These are phyloP conservation scores for Talaromyces adpressus DNA, from an alignment of 495 filamentous ascomycete species.

Conservation along the genomic window DNA sequence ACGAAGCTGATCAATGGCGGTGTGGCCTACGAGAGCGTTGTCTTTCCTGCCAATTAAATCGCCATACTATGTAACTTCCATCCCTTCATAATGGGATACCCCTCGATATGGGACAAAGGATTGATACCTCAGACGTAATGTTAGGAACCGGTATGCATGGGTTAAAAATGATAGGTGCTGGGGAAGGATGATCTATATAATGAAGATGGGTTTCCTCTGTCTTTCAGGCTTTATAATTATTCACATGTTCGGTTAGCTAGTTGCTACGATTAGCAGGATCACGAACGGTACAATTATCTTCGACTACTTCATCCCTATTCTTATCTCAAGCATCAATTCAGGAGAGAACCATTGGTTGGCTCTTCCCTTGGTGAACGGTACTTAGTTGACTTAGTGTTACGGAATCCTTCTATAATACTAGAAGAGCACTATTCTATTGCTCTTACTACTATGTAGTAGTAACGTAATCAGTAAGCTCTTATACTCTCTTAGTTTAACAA, in stretches of 20 bases:
- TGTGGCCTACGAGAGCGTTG: slow-evolving; percentile 16
- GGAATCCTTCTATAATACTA: too few relatives aligned
- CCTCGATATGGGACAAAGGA: neutral
- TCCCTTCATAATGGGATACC: neutral
- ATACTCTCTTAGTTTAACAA: too few relatives aligned
- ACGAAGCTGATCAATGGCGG: slow-evolving; percentile 18
- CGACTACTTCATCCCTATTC: neutral
- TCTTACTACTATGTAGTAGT: too few relatives aligned
- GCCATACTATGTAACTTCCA: neutral
- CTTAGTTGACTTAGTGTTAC: too few relatives aligned
- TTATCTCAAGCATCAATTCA: neutral
- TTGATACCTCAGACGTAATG: neutral
- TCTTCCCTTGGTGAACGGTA: too few relatives aligned
- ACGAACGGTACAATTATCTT: neutral
- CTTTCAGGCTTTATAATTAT: neutral
- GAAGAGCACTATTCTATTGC: too few relatives aligned
- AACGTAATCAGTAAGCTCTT: too few relatives aligned
- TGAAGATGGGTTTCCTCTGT: neutral
- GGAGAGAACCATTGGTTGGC: too few relatives aligned
- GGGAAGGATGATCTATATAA: neutral
- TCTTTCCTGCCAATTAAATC: slow-evolving; percentile 15
- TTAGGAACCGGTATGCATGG: neutral
- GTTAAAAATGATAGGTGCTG: neutral
- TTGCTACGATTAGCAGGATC: neutral
- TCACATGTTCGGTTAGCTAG: neutral